Evolutionary conservation across 495 filamentous ascomycete species (phyloP).

Genomic region (Staphylotrichum longicolle): DNA sequence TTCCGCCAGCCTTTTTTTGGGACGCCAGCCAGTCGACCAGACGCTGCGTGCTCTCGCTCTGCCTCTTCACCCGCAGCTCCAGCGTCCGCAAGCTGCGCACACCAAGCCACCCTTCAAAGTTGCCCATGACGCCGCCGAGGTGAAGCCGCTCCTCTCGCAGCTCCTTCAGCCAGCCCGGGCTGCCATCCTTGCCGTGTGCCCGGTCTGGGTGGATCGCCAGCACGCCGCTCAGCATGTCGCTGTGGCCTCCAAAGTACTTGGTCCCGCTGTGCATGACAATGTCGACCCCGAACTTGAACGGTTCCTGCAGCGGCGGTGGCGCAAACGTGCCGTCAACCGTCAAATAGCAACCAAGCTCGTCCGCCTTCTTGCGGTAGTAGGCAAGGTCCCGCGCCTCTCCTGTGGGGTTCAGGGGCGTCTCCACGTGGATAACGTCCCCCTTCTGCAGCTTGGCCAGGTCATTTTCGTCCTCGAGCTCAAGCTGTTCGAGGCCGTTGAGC

Average conservation of each 20-base stretch:
- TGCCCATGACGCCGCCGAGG: conserved; percentile 86
- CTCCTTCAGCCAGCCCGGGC: conserved; percentile 47
- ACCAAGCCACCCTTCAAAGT: conserved; percentile 88
- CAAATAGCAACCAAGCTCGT: conserved; percentile 67
- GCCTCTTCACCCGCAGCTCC: conserved; percentile 73
- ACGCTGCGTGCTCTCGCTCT: conserved; percentile 63
- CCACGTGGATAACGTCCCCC: conserved; percentile 87
- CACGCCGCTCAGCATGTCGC: conserved; percentile 84
- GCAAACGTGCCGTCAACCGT: conserved; percentile 90
- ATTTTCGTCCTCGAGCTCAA: conserved; percentile 54
- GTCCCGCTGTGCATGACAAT: conserved; percentile 87
- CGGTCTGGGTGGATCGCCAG: conserved; percentile 56
- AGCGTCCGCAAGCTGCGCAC: conserved; percentile 82
- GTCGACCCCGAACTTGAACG: conserved; percentile 76
- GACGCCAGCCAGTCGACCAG: conserved; percentile 70
- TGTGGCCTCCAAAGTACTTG: conserved; percentile 95
- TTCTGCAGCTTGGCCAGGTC: conserved; percentile 50
- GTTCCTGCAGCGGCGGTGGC: conserved; percentile 86
- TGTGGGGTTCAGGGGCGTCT: conserved; percentile 88
- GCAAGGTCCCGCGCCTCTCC: conserved; percentile 74
- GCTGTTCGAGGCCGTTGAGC: conserved; percentile 64
- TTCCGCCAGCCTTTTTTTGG: conserved; percentile 34
- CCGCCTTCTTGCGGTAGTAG: conserved; percentile 67
- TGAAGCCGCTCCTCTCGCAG: conserved; percentile 64
- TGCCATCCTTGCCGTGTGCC: conserved; percentile 35